Base-by-base conservation (phyloP, 768 basidiomycete species). In the Dioszegia crocea region DNA sequence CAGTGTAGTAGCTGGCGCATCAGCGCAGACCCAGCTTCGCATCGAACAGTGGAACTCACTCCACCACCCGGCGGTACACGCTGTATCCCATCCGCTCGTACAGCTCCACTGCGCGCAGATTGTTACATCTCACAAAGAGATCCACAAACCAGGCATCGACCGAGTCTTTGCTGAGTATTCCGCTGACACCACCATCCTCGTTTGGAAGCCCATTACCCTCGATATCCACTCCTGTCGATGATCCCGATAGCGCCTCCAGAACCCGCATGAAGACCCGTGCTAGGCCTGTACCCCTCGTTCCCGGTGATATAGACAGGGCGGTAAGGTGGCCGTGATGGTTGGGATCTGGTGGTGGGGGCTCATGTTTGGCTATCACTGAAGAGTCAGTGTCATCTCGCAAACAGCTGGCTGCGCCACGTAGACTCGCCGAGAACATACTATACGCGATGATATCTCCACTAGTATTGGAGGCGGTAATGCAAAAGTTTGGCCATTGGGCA, bases 11-110 rank as follows among this genome's bases (percentile, higher is more conserved):
- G 36, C 70, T 73, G n/a, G 6, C 41, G 23, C 24, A 50, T 56
- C 31, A 56, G 54, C 58, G 16, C 26, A 49, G 30, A 33, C 16
- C 16, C n/a, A n/a, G 2, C 24, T 16, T n/a, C n/a, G n/a, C n/a
- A n/a, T n/a, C n/a, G n/a, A n/a, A n/a, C n/a, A n/a, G n/a, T n/a
- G 9, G 23, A n/a, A 79, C 74, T 68, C 92, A 99, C 76, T 91
- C 91, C 61, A 85, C 83, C 49, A 99, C 93, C 61, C 91, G 79
- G 26, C 91, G 80, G 77, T 88, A 98, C 12, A 98, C 91, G 70
- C 88, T 90, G 68, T 99, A 99, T 11, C 90, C 93, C 72, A 97
- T 79, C 39, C 85, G 82, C 74, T 98, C 91, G 71, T 98, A 97
- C 87, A 99, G 88, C 19, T 80, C 81, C 59, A 94, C 89, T 19